Evolutionary conservation across 2,329 filamentous ascomycete genomes (phyloP).

Genomic region (Myriosclerotinia duriaeana): DNA sequence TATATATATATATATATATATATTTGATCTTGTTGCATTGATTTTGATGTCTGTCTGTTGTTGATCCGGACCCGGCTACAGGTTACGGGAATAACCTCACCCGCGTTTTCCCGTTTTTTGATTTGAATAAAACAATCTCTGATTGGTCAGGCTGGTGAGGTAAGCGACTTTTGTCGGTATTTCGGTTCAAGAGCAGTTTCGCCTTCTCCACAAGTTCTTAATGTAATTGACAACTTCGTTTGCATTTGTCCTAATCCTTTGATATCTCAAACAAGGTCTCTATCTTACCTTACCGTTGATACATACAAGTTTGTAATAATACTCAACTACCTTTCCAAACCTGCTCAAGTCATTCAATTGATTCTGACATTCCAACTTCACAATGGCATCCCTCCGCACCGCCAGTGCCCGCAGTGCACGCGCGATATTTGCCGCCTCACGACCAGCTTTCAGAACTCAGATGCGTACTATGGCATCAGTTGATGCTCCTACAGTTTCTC

Average conservation of each 20-base stretch:
- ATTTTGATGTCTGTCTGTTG: not conserved
- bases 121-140: conserved; percentile 22
- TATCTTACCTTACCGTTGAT: not conserved
- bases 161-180: conserved; percentile 19
- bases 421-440: conserved; percentile 26
- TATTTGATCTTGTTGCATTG: not conserved
- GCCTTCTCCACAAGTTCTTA: conserved; percentile 23
- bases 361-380: conserved; percentile 1
- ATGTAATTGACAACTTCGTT: conserved; percentile 10
- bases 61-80: not conserved
- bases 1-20: too few relatives aligned
- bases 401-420: conserved; percentile 24
- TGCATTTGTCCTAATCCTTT: not conserved
- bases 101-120: conserved; percentile 23
- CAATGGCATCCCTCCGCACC: conserved; percentile 27
- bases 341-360: conserved; percentile 9
- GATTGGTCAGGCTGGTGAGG: conserved; percentile 16
- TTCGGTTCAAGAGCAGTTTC: conserved; percentile 22
- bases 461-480: conserved; percentile 27
- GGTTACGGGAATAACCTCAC: conserved; percentile 20
- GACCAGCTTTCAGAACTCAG: conserved; percentile 25
- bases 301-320: conserved; percentile 17
- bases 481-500: conserved; percentile 15
- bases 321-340: conserved; percentile 1
- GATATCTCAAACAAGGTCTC: conserved; percentile 5